phyloP scores from a whole-genome alignment of 768 basidiomycete species.

The Tylopilus vinaceipallidus region DNA sequence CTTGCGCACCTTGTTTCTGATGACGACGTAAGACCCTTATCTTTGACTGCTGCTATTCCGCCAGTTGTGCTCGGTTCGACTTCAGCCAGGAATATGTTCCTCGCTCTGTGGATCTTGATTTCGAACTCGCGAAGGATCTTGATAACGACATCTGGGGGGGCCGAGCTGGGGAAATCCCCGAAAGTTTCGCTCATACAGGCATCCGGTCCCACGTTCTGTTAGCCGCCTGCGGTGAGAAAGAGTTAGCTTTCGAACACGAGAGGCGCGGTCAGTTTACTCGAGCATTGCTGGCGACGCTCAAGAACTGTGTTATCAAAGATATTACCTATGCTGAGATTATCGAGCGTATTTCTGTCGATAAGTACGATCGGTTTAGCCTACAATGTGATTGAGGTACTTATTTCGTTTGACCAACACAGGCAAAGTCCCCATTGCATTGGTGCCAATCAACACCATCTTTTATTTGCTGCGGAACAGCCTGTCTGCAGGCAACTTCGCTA shows the following conservation, averaged over 20 bases:
- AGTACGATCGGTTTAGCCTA: conserved; percentile 7
- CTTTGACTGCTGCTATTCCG: conserved; percentile 47
- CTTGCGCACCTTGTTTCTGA: background rate
- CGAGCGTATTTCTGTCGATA: conserved; percentile 10
- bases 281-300: conserved; percentile 20
- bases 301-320: conserved; percentile 1
- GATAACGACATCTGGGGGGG: conserved; percentile 28
- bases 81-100: background rate
- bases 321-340: conserved; percentile 28
- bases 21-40: conserved; percentile 38
- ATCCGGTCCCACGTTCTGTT: conserved; percentile 41
- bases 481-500: conserved; percentile 8
- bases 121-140: conserved; percentile 9
- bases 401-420: conserved; percentile 12
- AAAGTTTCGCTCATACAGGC: conserved; percentile 26
- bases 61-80: conserved; percentile 26
- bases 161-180: conserved; percentile 11
- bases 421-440: conserved; percentile 33
- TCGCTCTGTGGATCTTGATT: conserved; percentile 7
- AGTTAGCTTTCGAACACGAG: conserved; percentile 29
- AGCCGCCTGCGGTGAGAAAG: conserved; percentile 40
- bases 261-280: conserved; percentile 27
- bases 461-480: conserved; percentile 22
- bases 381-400: background rate
- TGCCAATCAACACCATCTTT: conserved; percentile 15